Conservation (phyloP, 2,329 filamentous ascomycete genomes). For the Furcasterigmium furcatum region DNA sequence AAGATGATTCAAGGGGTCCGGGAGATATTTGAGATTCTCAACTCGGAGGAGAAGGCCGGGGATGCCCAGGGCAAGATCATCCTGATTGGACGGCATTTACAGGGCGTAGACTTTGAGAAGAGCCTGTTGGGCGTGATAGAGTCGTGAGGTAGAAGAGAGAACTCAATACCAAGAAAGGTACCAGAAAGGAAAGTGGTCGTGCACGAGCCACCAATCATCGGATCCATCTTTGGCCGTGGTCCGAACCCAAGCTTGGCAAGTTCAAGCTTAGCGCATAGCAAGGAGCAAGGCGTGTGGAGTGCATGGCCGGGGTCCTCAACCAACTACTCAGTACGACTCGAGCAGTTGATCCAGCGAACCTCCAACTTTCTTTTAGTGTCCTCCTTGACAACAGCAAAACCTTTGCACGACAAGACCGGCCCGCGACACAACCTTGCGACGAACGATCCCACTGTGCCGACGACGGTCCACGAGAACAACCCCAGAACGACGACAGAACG, state of each 20-base stretch:
- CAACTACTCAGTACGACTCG: neutral
- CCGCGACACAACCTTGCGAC: too few relatives aligned
- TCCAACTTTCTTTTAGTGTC: neutral
- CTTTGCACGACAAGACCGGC: too few relatives aligned
- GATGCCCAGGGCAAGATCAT: conserved; percentile 55
- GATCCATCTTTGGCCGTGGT: conserved; percentile 13
- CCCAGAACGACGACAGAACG: conserved; percentile 3
- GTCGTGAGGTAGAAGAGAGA: too few relatives aligned
- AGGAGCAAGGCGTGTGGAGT: conserved; percentile 1
- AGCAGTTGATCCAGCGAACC: neutral
- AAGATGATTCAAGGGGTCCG: conserved; percentile 89
- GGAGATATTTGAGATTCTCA: conserved; percentile 89
- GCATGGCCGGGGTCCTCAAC: conserved; percentile 3
- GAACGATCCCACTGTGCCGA: too few relatives aligned
- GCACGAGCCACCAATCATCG: conserved; percentile 11
- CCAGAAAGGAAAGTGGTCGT: neutral
- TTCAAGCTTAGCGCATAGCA: conserved; percentile 10
- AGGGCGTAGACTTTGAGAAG: conserved; percentile 45
- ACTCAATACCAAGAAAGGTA: neutral
- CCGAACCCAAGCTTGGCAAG: neutral
- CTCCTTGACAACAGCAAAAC: too few relatives aligned
- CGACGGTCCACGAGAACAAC: too few relatives aligned
- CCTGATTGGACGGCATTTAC: conserved; percentile 57
- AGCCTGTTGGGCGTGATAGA: conserved; percentile 32
- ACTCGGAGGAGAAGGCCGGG: conserved; percentile 28